Evolutionary conservation across 1,284 basidiomycete species (phyloP).

Genomic region (Takashimella tepidaria): DNA sequence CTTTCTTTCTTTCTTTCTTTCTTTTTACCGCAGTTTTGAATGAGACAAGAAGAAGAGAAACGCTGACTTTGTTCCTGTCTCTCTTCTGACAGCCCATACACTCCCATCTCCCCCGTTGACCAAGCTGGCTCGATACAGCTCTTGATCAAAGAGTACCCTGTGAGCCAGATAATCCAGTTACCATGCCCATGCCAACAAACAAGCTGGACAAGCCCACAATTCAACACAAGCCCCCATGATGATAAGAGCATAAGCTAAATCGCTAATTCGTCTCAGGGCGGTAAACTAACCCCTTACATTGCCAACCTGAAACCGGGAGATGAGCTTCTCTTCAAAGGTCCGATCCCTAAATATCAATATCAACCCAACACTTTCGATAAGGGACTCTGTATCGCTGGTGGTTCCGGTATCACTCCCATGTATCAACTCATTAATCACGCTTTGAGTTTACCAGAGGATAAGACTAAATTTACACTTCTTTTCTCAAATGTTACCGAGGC

Average conservation of each 20-base stretch:
- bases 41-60: not conserved
- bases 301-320: constrained; percentile 70
- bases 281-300: constrained; percentile 74
- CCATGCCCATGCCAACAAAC: too few species aligned
- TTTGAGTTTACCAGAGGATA: constrained; percentile 67
- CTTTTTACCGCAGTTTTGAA: too few species aligned
- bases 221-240: too few species aligned
- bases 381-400: constrained; percentile 81
- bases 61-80: not conserved
- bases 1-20: too few species aligned
- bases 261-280: too few species aligned
- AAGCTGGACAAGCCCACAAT: too few species aligned
- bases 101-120: constrained; percentile 70
- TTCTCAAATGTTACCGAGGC: constrained; percentile 86
- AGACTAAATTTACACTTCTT: constrained; percentile 89
- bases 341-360: constrained; percentile 76
- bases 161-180: constrained; percentile 16
- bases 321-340: constrained; percentile 81
- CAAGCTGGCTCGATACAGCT: constrained; percentile 69
- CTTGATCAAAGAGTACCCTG: constrained; percentile 70
- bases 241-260: too few species aligned
- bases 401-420: constrained; percentile 51
- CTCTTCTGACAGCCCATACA: constrained; percentile 58
- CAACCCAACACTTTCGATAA: constrained; percentile 79
- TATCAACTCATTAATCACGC: constrained; percentile 64